Base-by-base conservation (phyloP, 2,329 filamentous ascomycete species). In the Cytospora piceae region DNA sequence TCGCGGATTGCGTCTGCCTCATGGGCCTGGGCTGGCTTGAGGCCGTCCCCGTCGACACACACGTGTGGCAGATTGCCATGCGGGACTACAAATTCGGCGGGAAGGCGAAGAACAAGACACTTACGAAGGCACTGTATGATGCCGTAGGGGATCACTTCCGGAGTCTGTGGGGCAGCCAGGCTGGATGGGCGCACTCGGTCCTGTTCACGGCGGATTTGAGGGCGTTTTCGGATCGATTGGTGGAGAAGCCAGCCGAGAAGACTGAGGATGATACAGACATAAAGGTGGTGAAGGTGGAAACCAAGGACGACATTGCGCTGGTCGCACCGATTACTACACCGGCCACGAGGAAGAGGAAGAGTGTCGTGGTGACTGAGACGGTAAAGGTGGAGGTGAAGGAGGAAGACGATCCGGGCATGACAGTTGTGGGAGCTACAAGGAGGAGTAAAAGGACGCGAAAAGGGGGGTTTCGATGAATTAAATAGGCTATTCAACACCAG, bases 21-120 rank as follows among this genome's bases (percentile, higher is more conserved):
- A 97, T 99, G 91, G 96, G 96, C 0, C 80, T 99, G 17, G 94
- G 94, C 32, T 99, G 96, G 94, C 91, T 91, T 37, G 94, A 98
- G 77, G 89, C 94, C 3, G 94, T 99, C 1, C 95, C 95, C 0
- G 92, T 99, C 37, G 95, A 99, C 77, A 99, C 96, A 1, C 96
- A 99, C 78, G 93, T 99, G 15, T 98, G 94, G 94, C 94, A 98
- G 80, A 98, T 99, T 73, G 96, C 95, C 0, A 92, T 96, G 76
- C 85, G 95, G 61, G 95, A 99, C 77, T 99, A 99, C 79, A 93
- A 90, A 66, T 96, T 99, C 72, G 92, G 92, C 8, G 92, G 89
- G 72, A 87, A 68, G 7, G 39, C 87, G 11, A 94, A 92, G 73
- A 91, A 78, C 68, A 94, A 93, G 73, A 94, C 92, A 56, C 83